Percentiles rank a stretch among this genome's conserved stretches.
Conservation (phyloP, 495 filamentous ascomycete genomes). For the Talaromyces borbonicus region DNA sequence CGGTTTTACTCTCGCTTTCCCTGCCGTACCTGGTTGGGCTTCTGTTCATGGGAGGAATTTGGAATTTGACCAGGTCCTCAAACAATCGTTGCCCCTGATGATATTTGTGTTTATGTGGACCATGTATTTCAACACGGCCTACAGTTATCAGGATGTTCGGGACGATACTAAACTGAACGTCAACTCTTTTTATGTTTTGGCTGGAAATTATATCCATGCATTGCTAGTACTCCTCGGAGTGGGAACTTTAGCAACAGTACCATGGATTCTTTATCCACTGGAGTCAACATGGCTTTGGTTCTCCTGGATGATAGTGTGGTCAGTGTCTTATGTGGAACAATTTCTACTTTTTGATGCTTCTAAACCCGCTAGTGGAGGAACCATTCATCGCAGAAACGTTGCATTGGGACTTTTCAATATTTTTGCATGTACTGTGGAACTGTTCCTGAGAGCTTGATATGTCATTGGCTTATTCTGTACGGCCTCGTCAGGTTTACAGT, state of each 20-base stretch:
- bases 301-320: background rate
- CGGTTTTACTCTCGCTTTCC: background rate
- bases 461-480: too few relatives aligned
- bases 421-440: too few relatives aligned
- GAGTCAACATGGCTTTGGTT: background rate
- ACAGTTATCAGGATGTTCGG: conserved; percentile 11
- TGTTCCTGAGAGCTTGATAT: too few relatives aligned
- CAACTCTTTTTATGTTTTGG: conserved; percentile 10
- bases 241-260: background rate
- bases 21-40: background rate
- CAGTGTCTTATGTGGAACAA: too few relatives aligned
- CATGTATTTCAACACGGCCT: conserved; percentile 12
- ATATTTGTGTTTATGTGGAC: conserved; percentile 9
- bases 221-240: background rate
- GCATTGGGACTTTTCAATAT: too few relatives aligned
- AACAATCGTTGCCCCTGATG: background rate
- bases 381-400: too few relatives aligned
- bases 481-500: too few relatives aligned
- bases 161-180: conserved; percentile 11
- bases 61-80: background rate
- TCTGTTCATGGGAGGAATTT: background rate
- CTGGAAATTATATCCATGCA: background rate
- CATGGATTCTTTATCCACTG: background rate
- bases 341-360: too few relatives aligned
- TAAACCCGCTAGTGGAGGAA: too few relatives aligned